Percentiles rank a stretch among this genome's conserved stretches.
phyloP scores from a whole-genome alignment of 2,329 filamentous ascomycete species.

The Ophiostoma tasmaniense region DNA sequence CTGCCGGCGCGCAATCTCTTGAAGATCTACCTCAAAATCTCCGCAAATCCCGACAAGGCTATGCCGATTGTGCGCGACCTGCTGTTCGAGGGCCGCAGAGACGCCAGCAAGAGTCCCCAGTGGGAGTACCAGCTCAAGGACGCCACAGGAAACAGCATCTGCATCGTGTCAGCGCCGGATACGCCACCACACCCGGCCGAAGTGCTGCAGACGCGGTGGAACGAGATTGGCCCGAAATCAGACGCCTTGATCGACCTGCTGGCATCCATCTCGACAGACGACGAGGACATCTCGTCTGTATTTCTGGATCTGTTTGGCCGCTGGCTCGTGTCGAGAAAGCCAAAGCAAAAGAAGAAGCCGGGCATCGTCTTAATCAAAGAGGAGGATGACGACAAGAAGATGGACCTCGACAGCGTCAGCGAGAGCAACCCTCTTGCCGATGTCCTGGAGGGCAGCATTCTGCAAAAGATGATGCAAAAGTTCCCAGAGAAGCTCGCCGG shows the following conservation, averaged over 20 bases:
- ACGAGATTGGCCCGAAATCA: constrained; percentile 41
- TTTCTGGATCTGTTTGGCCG: constrained; percentile 52
- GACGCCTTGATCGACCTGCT: constrained; percentile 43
- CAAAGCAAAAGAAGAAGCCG: constrained; percentile 20
- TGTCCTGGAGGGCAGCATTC: constrained; percentile 51
- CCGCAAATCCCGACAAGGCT: constrained; percentile 43
- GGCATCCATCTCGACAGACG: constrained; percentile 39
- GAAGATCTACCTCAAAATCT: constrained; percentile 49
- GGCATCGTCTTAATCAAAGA: constrained; percentile 22
- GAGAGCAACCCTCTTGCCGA: constrained; percentile 35
- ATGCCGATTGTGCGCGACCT: constrained; percentile 44
- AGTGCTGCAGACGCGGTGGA: constrained; percentile 25
- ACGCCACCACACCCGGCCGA: constrained; percentile 13
- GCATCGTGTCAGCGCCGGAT: constrained; percentile 35
- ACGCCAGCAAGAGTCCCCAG: constrained; percentile 23
- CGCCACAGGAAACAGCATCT: constrained; percentile 32
- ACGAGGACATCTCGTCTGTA: constrained; percentile 49
- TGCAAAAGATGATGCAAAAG: constrained; percentile 57
- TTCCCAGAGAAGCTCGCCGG: constrained; percentile 55
- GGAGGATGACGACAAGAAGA: constrained; percentile 23
- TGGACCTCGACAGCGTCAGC: neutral
- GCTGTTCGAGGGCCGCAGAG: constrained; percentile 42
- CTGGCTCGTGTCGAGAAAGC: constrained; percentile 40
- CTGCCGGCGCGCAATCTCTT: constrained; percentile 43
- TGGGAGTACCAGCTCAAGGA: constrained; percentile 46